Evolutionary conservation across 331 rosid species (phyloP).

Genomic region (Acacia pycnantha): DNA sequence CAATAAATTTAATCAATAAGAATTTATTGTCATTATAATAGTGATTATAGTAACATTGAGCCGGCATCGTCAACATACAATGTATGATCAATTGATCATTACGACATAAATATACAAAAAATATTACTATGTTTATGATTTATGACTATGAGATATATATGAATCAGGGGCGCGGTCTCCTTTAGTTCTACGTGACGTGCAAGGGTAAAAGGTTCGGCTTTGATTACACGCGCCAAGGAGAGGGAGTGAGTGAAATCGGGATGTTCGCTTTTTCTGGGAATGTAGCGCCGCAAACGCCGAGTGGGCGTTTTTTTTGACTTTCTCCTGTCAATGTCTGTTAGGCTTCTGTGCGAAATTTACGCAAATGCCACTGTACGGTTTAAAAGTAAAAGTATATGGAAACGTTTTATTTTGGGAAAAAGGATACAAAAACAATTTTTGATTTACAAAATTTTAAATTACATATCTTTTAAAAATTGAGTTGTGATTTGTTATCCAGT

Average conservation of each 20-base stretch:
- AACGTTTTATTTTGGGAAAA: no score
- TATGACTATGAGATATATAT: no score
- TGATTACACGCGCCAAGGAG: neutral
- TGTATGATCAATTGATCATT: conserved; percentile 13
- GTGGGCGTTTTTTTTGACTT: neutral
- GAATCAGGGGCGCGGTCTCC: neutral
- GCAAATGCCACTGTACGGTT: no score
- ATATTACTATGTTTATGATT: no score
- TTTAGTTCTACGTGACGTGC: neutral
- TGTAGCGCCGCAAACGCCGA: conserved; percentile 27
- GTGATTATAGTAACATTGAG: neutral
- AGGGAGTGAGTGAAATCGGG: neutral
- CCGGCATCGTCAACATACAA: conserved; percentile 15
- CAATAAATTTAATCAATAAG: neutral
- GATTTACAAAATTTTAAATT: no score
- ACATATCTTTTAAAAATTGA: no score
- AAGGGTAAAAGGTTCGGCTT: neutral
- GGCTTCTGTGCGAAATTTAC: neutral
- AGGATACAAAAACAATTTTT: no score
- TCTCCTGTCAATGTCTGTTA: neutral
- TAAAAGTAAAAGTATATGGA: no score
- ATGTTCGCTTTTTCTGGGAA: neutral
- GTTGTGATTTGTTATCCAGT: no score
- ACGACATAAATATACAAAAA: neutral
- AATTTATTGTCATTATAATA: no score